A percentile compares a stretch with the other conserved stretches of the same genome.
Conservation (phyloP, 257 asterid genomes). For the Nicotiana obtusifolia region DNA sequence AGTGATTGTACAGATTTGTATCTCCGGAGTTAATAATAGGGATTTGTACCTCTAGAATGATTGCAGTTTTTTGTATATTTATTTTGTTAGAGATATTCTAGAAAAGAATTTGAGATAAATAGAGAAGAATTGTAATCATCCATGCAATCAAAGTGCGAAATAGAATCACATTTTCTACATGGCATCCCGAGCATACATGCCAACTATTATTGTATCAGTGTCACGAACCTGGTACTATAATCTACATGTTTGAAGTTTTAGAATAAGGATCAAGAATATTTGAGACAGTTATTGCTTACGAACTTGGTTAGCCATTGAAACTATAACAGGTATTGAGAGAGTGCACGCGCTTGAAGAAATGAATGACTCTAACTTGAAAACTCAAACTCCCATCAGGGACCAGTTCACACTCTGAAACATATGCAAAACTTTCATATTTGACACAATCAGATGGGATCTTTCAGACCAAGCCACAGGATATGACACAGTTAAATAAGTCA, state of each 20-base stretch:
- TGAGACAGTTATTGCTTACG: not conserved
- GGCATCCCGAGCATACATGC: not conserved
- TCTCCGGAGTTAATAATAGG: not conserved
- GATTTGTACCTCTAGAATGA: conserved; percentile 1
- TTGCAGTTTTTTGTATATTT: not conserved
- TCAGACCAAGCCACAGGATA: not conserved
- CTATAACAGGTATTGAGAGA: not conserved
- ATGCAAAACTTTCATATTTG: not conserved
- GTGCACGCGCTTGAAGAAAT: not conserved
- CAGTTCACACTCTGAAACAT: not conserved
- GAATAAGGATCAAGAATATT: not conserved
- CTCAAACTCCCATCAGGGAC: not conserved
- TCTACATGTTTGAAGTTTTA: not conserved
- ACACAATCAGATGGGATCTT: not conserved
- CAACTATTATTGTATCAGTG: not conserved
- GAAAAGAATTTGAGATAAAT: not conserved
- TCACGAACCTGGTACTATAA: not conserved
- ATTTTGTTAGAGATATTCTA: not conserved
- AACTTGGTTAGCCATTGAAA: not conserved
- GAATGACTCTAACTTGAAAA: not conserved
- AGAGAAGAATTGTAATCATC: not conserved
- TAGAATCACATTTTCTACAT: not conserved
- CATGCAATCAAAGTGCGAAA: not conserved
- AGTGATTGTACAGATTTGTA: not conserved
- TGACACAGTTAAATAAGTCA: not conserved